These are phyloP conservation scores for Coniochaeta ligniaria DNA, from an alignment of 2,329 filamentous ascomycete genomes.

Conservation along the genomic window DNA sequence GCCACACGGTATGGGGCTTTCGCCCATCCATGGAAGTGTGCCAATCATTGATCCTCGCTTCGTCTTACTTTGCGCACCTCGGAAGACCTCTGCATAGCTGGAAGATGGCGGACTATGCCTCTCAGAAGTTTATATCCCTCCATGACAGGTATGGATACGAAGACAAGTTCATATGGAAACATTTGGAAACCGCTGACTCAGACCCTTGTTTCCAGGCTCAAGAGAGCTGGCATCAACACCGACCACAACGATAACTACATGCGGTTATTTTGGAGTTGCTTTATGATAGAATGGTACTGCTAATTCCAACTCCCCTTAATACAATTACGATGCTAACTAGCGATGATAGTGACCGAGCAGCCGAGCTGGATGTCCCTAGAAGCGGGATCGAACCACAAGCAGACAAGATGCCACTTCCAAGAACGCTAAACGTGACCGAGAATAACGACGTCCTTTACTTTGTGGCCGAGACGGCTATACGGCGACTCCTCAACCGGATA, in stretches of 20 bases:
- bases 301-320: not conserved
- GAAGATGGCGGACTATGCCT: conserved; percentile 23
- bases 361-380: conserved; percentile 23
- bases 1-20: conserved; percentile 21
- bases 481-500: conserved; percentile 23
- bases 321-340: not conserved
- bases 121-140: conserved; percentile 13
- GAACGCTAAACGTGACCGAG: conserved; percentile 15
- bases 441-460: conserved; percentile 17
- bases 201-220: conserved; percentile 4
- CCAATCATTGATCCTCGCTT: conserved; percentile 22
- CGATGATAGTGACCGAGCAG: conserved; percentile 16
- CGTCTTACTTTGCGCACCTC: conserved; percentile 25
- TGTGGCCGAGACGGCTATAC: conserved; percentile 23
- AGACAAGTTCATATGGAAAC: conserved; percentile 14
- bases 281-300: conserved; percentile 18
- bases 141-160: conserved; percentile 4
- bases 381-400: conserved; percentile 22
- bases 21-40: conserved; percentile 17
- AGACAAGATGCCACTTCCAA: conserved; percentile 21
- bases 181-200: not conserved
- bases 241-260: conserved; percentile 9
- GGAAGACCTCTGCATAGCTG: conserved; percentile 24
- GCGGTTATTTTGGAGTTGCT: conserved; percentile 23
- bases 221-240: conserved; percentile 10